These are phyloP conservation scores for Xylariaceae sp. DNA, from an alignment of 2,329 filamentous ascomycete genomes.

Conservation along the genomic window DNA sequence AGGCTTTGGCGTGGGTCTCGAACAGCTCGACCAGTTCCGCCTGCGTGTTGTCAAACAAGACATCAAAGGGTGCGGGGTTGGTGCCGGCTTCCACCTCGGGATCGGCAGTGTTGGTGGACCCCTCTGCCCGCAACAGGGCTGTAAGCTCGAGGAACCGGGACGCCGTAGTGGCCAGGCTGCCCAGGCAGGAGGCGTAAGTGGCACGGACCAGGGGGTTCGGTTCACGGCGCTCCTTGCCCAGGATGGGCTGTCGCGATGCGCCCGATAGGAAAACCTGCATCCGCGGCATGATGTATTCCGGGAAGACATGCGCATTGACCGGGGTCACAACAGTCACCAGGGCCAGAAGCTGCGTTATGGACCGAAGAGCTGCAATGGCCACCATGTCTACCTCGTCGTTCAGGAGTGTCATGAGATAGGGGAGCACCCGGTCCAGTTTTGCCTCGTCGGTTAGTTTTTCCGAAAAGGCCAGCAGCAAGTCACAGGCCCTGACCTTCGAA, in stretches of 20 bases:
- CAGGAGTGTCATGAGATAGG: constrained; percentile 79
- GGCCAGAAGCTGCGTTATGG: constrained; percentile 81
- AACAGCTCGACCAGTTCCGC: constrained; percentile 77
- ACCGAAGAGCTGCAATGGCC: constrained; percentile 76
- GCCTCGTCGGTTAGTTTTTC: constrained; percentile 91
- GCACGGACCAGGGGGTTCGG: constrained; percentile 71
- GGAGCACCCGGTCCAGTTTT: constrained; percentile 87
- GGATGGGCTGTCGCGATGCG: constrained; percentile 31
- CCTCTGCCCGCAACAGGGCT: constrained; percentile 78
- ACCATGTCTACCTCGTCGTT: constrained; percentile 80
- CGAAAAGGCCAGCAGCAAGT: constrained; percentile 85
- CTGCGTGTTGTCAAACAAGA: constrained; percentile 82
- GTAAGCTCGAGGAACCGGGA: constrained; percentile 85
- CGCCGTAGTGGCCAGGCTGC: constrained; percentile 80
- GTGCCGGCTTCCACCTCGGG: constrained; percentile 71
- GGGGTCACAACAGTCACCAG: constrained; percentile 84
- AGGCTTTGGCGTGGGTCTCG: constrained; percentile 79
- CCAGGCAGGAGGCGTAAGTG: constrained; percentile 88
- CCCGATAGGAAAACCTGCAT: constrained; percentile 51
- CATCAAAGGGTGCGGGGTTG: constrained; percentile 66
- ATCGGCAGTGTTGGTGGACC: constrained; percentile 70
- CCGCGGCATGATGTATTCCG: constrained; percentile 62
- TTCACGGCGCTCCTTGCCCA: constrained; percentile 37
- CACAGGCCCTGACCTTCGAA: constrained; percentile 83
- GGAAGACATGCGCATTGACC: constrained; percentile 63